phyloP scores from a whole-genome alignment of 1,139 yeast species.

The Hansenula lynferdii region DNA sequence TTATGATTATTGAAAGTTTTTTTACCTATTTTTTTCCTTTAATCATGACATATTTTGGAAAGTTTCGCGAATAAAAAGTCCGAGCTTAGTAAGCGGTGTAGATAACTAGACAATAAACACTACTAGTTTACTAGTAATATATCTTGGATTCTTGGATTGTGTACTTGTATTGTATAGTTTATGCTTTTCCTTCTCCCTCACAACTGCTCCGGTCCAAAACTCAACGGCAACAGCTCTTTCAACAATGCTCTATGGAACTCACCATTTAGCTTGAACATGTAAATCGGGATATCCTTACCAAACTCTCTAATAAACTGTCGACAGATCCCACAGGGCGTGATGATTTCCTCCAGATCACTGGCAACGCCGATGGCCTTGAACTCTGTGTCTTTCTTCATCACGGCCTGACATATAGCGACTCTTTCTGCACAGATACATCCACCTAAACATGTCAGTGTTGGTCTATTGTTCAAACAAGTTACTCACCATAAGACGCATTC shows the following conservation, averaged over 20 bases:
- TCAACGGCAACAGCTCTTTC: slow-evolving; percentile 68
- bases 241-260: slow-evolving; percentile 40
- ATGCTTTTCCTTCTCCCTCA: slow-evolving; percentile 8
- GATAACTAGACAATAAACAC: too few relatives aligned
- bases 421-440: slow-evolving; percentile 92
- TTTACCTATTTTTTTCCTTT: too few relatives aligned
- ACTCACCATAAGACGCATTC: slow-evolving; percentile 76
- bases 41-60: too few relatives aligned
- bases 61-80: too few relatives aligned
- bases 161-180: too few relatives aligned
- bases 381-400: slow-evolving; percentile 40
- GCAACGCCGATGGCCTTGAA: slow-evolving; percentile 69
- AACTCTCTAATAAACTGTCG: slow-evolving; percentile 86
- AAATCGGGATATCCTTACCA: slow-evolving; percentile 44
- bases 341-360: slow-evolving; percentile 53
- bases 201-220: slow-evolving; percentile 83
- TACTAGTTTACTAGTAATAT: too few relatives aligned
- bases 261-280: slow-evolving; percentile 57
- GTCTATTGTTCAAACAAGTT: too few relatives aligned
- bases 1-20: too few relatives aligned
- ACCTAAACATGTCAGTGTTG: slow-evolving; percentile 13
- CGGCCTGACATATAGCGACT: slow-evolving; percentile 66
- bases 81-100: too few relatives aligned
- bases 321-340: slow-evolving; percentile 93
- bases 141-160: too few relatives aligned